Percentiles rank a stretch among this genome's conserved stretches.
Evolutionary conservation across 305 asterid genomes (phyloP).

Genomic region (Fraxinus ornus): DNA sequence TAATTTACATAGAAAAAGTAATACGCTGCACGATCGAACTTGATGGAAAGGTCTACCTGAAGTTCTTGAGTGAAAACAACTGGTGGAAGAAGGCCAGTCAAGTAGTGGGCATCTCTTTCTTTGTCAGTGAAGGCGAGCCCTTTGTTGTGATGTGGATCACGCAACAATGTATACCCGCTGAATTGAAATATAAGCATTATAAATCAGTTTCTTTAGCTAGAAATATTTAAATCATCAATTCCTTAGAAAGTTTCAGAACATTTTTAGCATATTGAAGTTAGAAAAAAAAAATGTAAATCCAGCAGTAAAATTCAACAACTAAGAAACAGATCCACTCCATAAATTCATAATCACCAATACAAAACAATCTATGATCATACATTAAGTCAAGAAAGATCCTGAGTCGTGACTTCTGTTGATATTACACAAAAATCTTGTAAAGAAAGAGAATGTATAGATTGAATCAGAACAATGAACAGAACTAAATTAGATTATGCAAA

Average conservation of each 20-base stretch:
- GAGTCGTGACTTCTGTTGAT: background rate
- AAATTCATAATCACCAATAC: background rate
- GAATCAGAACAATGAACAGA: background rate
- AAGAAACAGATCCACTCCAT: background rate
- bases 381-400: background rate
- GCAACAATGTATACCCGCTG: conserved; percentile 79
- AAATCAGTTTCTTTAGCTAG: background rate
- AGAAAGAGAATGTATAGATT: background rate
- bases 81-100: conserved; percentile 89
- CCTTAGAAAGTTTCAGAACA: background rate
- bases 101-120: conserved; percentile 85
- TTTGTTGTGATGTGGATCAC: conserved; percentile 87
- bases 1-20: background rate
- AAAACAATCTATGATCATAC: background rate
- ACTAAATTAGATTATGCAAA: background rate
- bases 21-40: background rate
- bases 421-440: background rate
- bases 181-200: background rate
- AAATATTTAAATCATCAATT: background rate
- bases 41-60: conserved; percentile 48
- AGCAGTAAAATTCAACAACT: background rate
- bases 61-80: conserved; percentile 60
- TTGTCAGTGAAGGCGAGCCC: conserved; percentile 77
- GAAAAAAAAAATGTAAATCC: background rate
- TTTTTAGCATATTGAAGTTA: background rate